Base-by-base conservation (phyloP, 2,329 filamentous ascomycete genomes). In the Fusarium nygamai region DNA sequence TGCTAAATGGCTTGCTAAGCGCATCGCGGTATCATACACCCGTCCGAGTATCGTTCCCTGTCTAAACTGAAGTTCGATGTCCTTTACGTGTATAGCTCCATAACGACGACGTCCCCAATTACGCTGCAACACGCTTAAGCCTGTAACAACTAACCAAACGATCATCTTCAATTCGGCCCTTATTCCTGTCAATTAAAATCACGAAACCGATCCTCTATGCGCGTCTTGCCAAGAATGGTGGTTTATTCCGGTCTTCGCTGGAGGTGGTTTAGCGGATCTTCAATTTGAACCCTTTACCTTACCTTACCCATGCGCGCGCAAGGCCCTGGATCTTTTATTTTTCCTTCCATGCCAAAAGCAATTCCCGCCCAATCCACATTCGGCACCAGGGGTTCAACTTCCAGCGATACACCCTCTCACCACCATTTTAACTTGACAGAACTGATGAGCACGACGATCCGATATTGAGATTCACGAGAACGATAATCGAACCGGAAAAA, bases 301-400 rank as follows among this genome's bases (percentile, higher is more conserved):
- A 53, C 33, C 50, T 53, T 53, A 73, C 61, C 71, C 70, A 67
- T 39, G 14, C 33, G 12, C 46, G 27, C 14, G 20, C 57, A 27
- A 12, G 56, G 64, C 38, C 58, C 61, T 74, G 69, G 72, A 75
- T 75, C 72, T 75, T 75, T 61, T 73, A 67, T 70, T 74, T 72
- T 74, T 74, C 65, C 68, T 53, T 41, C 48, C 27, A 57, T 62
- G 51, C 69, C 58, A 31, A 46, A 67, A 47, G 16, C 53, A 59
- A 59, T 48, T 47, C 44, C 41, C 50, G 36, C 53, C 34, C 71
- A 65, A 53, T 61, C 70, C 69, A 57, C 60, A 56, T 65, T 46
- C 44, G 50, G 69, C 46, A 33, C 66, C 68, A 69, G 71, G 71
- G 71, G 71, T 60, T 56, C 57, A 60, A 20, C n/a, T 34, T 27